Conservation (phyloP, 2,329 filamentous ascomycete species). For the Beauveria sp. region DNA sequence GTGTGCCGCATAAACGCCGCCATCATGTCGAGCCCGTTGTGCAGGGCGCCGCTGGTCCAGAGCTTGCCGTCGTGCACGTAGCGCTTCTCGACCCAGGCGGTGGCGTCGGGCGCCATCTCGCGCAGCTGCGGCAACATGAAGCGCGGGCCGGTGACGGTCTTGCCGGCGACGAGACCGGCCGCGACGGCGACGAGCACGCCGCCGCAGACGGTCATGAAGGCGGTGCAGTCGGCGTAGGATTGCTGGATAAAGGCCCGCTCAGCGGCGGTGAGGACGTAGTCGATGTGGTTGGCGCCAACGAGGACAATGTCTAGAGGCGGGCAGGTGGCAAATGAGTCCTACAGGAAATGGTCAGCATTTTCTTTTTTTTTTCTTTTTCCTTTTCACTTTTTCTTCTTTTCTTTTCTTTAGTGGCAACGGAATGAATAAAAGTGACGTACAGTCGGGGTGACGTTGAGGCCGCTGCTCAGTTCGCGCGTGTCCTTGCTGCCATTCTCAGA, state of each 20-base stretch:
- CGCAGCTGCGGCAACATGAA: slow-evolving; percentile 20
- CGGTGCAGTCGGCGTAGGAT: slow-evolving; percentile 24
- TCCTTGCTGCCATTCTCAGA: slow-evolving; percentile 18
- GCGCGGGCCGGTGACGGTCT: slow-evolving; percentile 30
- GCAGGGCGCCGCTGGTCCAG: slow-evolving; percentile 27
- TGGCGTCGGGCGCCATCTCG: slow-evolving; percentile 19
- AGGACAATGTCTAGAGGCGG: slow-evolving; percentile 33
- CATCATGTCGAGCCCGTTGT: slow-evolving; percentile 30
- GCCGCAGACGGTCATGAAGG: slow-evolving; percentile 33
- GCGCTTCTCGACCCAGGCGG: slow-evolving; percentile 31
- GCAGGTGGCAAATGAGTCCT: slow-evolving; percentile 33
- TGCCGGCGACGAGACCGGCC: slow-evolving; percentile 29
- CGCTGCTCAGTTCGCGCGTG: slow-evolving; percentile 18
- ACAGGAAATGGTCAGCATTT: background rate
- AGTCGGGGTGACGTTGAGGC: slow-evolving; percentile 23
- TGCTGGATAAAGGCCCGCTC: slow-evolving; percentile 31
- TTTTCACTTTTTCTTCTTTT: too few species aligned
- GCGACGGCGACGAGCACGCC: slow-evolving; percentile 25
- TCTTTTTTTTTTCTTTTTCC: too few species aligned
- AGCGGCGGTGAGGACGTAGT: slow-evolving; percentile 22
- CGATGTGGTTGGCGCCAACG: slow-evolving; percentile 27
- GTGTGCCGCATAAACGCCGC: slow-evolving; percentile 20
- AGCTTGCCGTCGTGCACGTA: slow-evolving; percentile 29
- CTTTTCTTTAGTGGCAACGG: too few species aligned
- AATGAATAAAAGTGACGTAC: slow-evolving; percentile 14